phyloP scores from a whole-genome alignment of 345 rosid genomes.

The Gossypium herbaceum region DNA sequence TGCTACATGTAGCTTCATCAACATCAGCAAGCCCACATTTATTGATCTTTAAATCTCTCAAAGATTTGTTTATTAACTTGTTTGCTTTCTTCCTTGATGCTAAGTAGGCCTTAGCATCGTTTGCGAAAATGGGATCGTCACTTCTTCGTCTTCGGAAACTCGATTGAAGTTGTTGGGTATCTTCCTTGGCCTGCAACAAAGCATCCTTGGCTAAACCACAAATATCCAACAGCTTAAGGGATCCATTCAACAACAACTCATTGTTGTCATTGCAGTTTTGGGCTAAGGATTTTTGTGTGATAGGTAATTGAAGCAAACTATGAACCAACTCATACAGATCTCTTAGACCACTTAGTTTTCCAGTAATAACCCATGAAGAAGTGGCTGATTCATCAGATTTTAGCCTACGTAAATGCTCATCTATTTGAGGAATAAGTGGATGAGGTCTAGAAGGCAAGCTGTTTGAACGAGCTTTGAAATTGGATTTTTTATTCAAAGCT shows the following conservation, averaged over 20 bases:
- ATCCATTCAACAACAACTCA: neutral
- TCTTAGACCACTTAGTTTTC: neutral
- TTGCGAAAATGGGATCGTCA: neutral
- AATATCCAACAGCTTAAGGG: neutral
- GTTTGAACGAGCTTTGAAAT: slow-evolving; percentile 3
- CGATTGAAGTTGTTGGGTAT: slow-evolving; percentile 24
- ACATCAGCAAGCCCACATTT: neutral
- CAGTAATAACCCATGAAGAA: neutral
- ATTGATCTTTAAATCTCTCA: neutral
- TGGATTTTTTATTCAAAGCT: neutral
- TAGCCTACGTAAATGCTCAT: slow-evolving; percentile 1
- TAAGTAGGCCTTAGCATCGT: neutral
- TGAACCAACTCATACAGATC: slow-evolving; percentile 4
- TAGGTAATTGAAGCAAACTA: neutral
- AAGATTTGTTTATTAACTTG: neutral
- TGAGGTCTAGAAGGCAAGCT: slow-evolving; percentile 1
- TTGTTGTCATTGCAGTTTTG: neutral
- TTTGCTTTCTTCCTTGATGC: neutral
- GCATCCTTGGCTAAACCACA: slow-evolving; percentile 19
- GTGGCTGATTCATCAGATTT: neutral
- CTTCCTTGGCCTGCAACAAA: slow-evolving; percentile 24
- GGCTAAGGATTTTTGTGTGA: neutral
- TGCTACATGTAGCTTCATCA: neutral
- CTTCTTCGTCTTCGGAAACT: slow-evolving; percentile 15
- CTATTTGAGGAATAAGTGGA: neutral